phyloP scores from a whole-genome alignment of 176 grass and related monocot species.

The Alloteropsis semialata region DNA sequence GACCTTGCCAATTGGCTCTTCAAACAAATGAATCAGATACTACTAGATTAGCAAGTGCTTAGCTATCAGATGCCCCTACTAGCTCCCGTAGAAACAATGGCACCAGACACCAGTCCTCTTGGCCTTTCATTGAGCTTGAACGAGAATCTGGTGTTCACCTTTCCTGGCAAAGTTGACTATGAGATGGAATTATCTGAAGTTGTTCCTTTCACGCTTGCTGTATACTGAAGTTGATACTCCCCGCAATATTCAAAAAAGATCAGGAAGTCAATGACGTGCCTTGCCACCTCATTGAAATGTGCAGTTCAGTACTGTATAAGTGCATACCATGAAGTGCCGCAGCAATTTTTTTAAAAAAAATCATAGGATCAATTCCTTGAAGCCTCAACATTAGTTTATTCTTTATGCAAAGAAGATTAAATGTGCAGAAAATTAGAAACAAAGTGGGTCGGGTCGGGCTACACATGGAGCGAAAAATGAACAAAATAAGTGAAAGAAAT shows the following conservation, averaged over 20 bases:
- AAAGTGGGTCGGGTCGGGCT: not conserved
- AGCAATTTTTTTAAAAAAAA: not conserved
- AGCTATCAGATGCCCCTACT: not conserved
- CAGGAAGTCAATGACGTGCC: not conserved
- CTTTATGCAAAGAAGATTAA: not conserved
- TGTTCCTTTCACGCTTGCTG: not conserved
- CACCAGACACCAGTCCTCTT: conserved; percentile 3
- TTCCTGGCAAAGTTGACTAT: conserved; percentile 27
- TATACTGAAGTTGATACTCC: not conserved
- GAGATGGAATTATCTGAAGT: not conserved
- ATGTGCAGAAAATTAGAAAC: not conserved
- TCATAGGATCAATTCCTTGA: not conserved
- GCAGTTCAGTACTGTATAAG: not conserved
- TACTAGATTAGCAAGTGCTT: not conserved
- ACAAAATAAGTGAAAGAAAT: not conserved
- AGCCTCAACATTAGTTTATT: not conserved
- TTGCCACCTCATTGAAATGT: not conserved
- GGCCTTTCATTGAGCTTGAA: conserved; percentile 11
- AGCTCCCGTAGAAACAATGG: not conserved
- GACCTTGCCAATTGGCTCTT: conserved; percentile 21
- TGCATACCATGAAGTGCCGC: not conserved
- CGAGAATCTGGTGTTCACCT: not conserved
- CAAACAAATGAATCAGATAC: not conserved
- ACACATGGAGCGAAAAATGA: not conserved
- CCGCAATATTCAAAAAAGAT: not conserved